Percentiles rank a stretch among this genome's conserved stretches.
Evolutionary conservation across 164 flowering plant species (phyloP).

Genomic region (Vitis labrusca): DNA sequence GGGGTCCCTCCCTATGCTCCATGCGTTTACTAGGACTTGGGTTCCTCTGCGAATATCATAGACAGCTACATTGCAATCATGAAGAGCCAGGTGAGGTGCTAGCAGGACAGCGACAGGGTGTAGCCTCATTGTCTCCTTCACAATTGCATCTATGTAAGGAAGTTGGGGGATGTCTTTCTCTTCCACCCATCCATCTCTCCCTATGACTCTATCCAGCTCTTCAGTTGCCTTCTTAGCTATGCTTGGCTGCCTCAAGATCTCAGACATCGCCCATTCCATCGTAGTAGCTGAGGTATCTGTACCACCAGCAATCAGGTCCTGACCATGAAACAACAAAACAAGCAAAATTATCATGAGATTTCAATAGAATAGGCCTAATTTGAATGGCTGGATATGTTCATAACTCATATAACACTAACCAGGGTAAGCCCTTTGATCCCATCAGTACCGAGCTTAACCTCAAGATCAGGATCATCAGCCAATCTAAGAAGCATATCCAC

Average conservation of each 20-base stretch:
- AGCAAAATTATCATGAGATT: background rate
- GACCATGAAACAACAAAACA: background rate
- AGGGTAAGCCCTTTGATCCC: conserved; percentile 18
- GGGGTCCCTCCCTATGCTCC: conserved; percentile 28
- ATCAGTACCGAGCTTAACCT: conserved; percentile 17
- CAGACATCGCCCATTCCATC: conserved; percentile 35
- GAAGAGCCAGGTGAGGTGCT: conserved; percentile 12
- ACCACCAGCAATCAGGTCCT: conserved; percentile 39
- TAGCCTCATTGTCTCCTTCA: conserved; percentile 26
- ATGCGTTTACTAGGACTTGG: conserved; percentile 13
- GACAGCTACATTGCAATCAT: conserved; percentile 17
- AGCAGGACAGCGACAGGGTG: conserved; percentile 19
- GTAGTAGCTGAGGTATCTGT: conserved; percentile 25
- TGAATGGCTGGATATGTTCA: background rate
- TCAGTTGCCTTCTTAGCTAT: conserved; percentile 13
- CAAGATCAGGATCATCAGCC: conserved; percentile 21
- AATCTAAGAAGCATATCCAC: conserved; percentile 25
- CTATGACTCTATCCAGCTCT: conserved; percentile 23
- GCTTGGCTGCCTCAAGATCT: conserved; percentile 25
- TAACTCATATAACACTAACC: background rate
- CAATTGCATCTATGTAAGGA: conserved; percentile 23
- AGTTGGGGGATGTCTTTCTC: conserved; percentile 21
- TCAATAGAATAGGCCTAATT: background rate
- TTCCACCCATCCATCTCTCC: conserved; percentile 24
- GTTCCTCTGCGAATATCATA: conserved; percentile 22